These are phyloP conservation scores for Blakeslea trispora DNA, from an alignment of 371 early-diverging fungal genomes.

Conservation along the genomic window DNA sequence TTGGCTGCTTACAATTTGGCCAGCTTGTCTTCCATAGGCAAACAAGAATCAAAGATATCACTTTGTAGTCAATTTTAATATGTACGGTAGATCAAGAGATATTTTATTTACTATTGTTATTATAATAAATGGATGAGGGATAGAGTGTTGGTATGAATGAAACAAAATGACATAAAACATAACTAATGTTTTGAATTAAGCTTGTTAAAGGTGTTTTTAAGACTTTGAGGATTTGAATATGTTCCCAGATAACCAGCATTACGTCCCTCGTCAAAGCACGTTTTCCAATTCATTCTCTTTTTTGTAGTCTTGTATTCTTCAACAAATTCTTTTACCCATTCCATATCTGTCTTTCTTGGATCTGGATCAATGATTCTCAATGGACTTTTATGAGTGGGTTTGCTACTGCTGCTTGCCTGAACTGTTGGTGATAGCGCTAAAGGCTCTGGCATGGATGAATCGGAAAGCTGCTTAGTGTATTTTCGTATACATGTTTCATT, in stretches of 20 bases:
- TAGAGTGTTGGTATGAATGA: conserved; percentile 13
- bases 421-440: conserved; percentile 17
- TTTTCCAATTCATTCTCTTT: conserved; percentile 22
- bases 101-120: conserved; percentile 11
- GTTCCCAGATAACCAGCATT: conserved; percentile 18
- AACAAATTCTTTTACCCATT: conserved; percentile 18
- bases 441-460: conserved; percentile 14
- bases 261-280: conserved; percentile 17
- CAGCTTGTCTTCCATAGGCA: neutral
- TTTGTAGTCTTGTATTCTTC: conserved; percentile 17
- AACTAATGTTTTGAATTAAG: conserved; percentile 21
- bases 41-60: conserved; percentile 2
- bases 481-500: conserved; percentile 20
- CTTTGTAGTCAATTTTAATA: conserved; percentile 12
- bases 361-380: too few species aligned
- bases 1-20: neutral
- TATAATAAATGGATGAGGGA: conserved; percentile 16
- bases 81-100: conserved; percentile 4
- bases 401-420: conserved; percentile 13
- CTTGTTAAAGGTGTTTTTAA: conserved; percentile 23
- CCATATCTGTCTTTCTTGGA: conserved; percentile 16
- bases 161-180: conserved; percentile 16
- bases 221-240: conserved; percentile 21
- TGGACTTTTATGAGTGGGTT: conserved; percentile 4
- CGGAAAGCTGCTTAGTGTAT: conserved; percentile 10